Evolutionary conservation across 75 land plant genomes (phyloP), one percentile per base, ranked within the genome.

Genomic region (Sequoiadendron giganteum): DNA sequence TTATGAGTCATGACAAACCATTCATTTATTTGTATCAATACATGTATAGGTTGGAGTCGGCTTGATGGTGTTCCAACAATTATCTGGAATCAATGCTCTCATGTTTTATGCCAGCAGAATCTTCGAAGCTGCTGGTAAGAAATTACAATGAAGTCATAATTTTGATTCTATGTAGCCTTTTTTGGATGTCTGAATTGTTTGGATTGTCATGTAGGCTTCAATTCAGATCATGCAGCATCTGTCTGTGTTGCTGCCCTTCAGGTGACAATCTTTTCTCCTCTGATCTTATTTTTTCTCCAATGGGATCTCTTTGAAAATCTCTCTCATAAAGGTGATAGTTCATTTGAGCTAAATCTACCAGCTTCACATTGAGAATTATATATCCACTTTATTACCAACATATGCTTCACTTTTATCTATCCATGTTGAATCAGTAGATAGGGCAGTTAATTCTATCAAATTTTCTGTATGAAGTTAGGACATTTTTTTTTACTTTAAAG

Each of bases 61-160:
- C 38, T 79, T 90, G 56, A 68, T 81, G 85, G 32, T 90, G 25
- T 86, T 90, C 56, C 91, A 90, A 48, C 91, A 90, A 86, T 40
- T 86, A 13, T 52, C 87, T 16, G 91, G 91, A 28, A 86, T 89
- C 47, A 89, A 89, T 82, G 91, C 88, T 36, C 42, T 90, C 61
- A 55, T 90, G 87, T 89, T 90, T 49, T 90, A 90, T 89, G 88
- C 88, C 28, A 86, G 91, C 43, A 55, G 38, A 32, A 90, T 90
- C 42, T 90, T 90, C 52, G 19, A 73, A 56, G 68, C 91, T 54
- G 88, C 87, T 34, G 91, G 91, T 90, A 94, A 87, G 56, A 48
- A 52, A 45, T 38, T 78, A 32, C 10, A 81, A 38, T 34, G 18
- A 38, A 30, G 36, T 84, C 36, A 13, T 52, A 47, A 3, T 42